Evolutionary conservation across 163 green algal genomes (phyloP), one percentile per base, ranked within the genome.

Genomic region (Picocystis sp.): DNA sequence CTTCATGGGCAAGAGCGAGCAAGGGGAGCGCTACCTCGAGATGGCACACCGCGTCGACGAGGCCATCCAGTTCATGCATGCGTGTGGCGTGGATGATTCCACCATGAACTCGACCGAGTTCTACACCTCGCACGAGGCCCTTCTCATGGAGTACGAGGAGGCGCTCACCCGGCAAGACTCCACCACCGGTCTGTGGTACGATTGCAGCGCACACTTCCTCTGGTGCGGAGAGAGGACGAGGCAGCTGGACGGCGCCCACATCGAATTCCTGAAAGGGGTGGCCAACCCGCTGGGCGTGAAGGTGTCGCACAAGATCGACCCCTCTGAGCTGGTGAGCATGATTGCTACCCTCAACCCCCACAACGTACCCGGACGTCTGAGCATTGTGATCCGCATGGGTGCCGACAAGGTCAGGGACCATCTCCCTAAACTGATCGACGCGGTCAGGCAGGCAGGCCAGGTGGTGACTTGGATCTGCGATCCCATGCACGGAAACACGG

Each of bases 401-500:
- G 83, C 89, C 15, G 68, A 67, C 10, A 93, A 92, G 63, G 65
- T 99, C 52, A 49, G 44, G 5, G 55, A 76, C 21, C 71, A 88
- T 43, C 62, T 95, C 51, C 86, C 87, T 1, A 45, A 34, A 1
- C 71, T 99, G 43, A 78, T 98, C 21, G 52, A 77, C 46, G 85
- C 82, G 2, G 78, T 94, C 19, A 42, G 34, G 3, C 45, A 66
- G 13, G 60, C 65, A 3, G 66, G 62, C 15, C 77, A 87, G 63
- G 62, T 82, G 11, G 91, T 99, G 10, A 85, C 82, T 17, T 99
- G 91, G 91, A 78, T 97, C 34, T 93, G 72, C 58, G 91, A 99
- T 66, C 91, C 91, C 52, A 94, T 99, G 83, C 91, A 99, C 68
- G 91, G 90, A 65, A 99, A 99, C 79, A 99, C 87, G 1, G 93